These are phyloP conservation scores for Atkinsonella texensis DNA, from an alignment of 2,329 filamentous ascomycete genomes.

Conservation along the genomic window DNA sequence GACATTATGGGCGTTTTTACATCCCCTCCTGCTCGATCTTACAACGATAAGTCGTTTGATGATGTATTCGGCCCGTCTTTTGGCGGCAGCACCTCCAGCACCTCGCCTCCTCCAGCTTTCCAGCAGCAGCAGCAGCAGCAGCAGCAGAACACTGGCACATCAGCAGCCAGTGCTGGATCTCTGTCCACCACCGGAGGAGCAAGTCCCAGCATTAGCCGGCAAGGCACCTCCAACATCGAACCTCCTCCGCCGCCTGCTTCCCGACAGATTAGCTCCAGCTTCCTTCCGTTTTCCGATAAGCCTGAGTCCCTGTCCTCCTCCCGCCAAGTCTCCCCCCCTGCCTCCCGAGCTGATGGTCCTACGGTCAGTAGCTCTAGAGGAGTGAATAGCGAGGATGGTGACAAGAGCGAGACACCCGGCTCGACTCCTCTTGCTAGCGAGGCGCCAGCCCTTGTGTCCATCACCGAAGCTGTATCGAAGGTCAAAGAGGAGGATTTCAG, in stretches of 20 bases:
- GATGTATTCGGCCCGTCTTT: constrained; percentile 72
- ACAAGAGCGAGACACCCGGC: constrained; percentile 15
- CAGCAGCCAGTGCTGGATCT: constrained; percentile 38
- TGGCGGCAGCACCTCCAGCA: constrained; percentile 21
- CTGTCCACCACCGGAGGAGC: constrained; percentile 37
- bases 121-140: constrained; percentile 44
- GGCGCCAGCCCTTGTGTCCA: constrained; percentile 11
- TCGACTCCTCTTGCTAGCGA: constrained; percentile 16
- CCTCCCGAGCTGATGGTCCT: constrained; percentile 41
- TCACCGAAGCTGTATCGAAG: constrained; percentile 7
- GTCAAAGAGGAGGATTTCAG: constrained; percentile 10
- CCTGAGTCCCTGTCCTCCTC: constrained; percentile 64
- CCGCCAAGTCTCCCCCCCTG: constrained; percentile 63
- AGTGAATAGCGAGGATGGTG: constrained; percentile 11
- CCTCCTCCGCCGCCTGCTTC: constrained; percentile 55
- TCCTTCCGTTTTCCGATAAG: constrained; percentile 56
- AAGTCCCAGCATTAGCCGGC: constrained; percentile 52
- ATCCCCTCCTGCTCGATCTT: constrained; percentile 33
- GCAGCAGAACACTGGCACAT: constrained; percentile 46
- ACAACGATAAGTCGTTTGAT: constrained; percentile 63
- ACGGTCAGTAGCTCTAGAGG: constrained; percentile 13
- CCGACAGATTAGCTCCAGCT: constrained; percentile 65
- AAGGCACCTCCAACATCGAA: constrained; percentile 44
- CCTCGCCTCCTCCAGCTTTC: constrained; percentile 27
- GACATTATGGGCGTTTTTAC: constrained; percentile 45